Evolutionary conservation across 306 rosid species (phyloP).

Genomic region (Rosa multiflora): DNA sequence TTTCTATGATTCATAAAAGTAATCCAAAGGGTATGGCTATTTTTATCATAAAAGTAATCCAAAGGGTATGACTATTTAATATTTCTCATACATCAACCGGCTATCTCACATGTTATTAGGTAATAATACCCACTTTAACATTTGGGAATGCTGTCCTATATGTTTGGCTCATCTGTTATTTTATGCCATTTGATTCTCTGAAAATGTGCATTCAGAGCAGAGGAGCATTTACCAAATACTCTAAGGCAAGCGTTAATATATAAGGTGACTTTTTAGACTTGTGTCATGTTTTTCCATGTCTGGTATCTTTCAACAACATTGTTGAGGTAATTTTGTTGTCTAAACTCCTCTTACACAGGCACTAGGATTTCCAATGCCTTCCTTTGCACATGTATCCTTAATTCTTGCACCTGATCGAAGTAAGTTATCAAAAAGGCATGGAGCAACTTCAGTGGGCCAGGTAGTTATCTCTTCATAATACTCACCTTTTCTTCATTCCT

Average conservation of each 20-base stretch:
- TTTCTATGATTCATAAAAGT: no score
- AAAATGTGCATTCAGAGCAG: constrained; percentile 21
- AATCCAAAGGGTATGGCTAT: no score
- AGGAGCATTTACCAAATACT: constrained; percentile 28
- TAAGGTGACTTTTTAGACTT: constrained; percentile 52
- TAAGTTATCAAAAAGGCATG: constrained; percentile 95
- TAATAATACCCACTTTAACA: constrained; percentile 25
- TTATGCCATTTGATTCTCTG: not conserved
- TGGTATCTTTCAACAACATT: not conserved
- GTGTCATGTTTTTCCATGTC: not conserved
- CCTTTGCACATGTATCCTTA: constrained; percentile 77
- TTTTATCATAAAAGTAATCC: no score
- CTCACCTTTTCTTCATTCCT: not conserved
- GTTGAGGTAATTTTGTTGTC: not conserved
- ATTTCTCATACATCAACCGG: no score
- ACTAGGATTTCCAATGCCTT: constrained; percentile 20
- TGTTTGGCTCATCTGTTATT: not conserved
- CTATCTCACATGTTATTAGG: constrained; percentile 97
- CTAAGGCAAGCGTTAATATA: constrained; percentile 64
- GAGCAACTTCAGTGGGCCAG: constrained; percentile 81
- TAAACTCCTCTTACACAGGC: constrained; percentile 4
- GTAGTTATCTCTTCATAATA: not conserved
- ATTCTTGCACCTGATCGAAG: constrained; percentile 96
- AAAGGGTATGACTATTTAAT: no score
- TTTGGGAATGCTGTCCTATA: constrained; percentile 10